Evolutionary conservation across 345 rosid genomes (phyloP), one percentile per base, ranked within the genome.

Genomic region (Hypericum perforatum): DNA sequence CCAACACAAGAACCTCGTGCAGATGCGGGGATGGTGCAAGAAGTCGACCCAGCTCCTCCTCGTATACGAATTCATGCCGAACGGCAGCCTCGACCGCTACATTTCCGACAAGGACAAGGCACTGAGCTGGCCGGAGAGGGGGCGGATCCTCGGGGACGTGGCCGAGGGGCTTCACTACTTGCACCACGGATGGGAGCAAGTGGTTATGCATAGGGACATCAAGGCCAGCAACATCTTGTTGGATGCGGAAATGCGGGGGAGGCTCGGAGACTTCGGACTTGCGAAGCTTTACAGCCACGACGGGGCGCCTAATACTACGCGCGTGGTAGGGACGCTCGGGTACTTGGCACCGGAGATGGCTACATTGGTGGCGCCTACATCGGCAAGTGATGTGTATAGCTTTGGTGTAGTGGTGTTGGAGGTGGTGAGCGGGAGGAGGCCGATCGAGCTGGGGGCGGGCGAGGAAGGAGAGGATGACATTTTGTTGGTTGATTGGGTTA

Each of bases 171-270:
- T 83, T 54, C 75, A 74, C 67, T 89, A 85, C 57, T 88, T 89
- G 15, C 97, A 89, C 74, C 78, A 80, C 15, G 94, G 97, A 3
- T 86, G 97, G 95, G 94, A 89, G 43, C 81, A 89, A 63, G 88
- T 86, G 1, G 97, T 89, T 40, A 68, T 89, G 6, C 95, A 83
- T 55, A 61, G 97, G 62, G 97, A 89, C 43, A 81, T 89, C 46
- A 89, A 85, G 47, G 79, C 97, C 1, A 79, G 97, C 64, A 89
- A 89, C 75, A 72, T 89, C 38, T 65, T 83, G 59, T 51, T 89
- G 5, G 97, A 89, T 49, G 60, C 79, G 0, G 95, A 83, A 5
- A 85, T 83, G 97, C 76, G 95, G 44, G 95, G 92, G 13, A 60
- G 88, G 53, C 54, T 89, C 0, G 95, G 95, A 4, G 97, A 89